These are phyloP conservation scores for Neofusicoccum kwambonambiense DNA, from an alignment of 2,329 filamentous ascomycete species.

Conservation along the genomic window DNA sequence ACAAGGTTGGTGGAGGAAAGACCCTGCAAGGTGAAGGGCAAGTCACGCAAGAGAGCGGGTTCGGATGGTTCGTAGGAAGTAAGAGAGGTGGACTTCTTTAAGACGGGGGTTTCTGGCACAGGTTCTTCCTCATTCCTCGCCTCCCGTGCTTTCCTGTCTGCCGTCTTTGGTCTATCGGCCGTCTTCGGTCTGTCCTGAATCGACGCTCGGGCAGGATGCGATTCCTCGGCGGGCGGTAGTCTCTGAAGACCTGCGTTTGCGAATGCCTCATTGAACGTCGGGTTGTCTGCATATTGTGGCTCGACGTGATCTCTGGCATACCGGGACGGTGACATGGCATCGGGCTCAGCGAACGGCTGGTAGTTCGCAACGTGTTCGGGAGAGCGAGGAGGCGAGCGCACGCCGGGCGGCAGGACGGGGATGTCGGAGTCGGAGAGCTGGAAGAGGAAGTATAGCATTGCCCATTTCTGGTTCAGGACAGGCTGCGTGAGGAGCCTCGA, in stretches of 20 bases:
- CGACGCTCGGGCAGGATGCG: conserved; percentile 23
- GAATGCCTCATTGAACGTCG: conserved; percentile 49
- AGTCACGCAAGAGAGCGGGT: conserved; percentile 57
- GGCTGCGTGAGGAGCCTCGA: conserved; percentile 85
- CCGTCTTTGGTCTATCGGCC: conserved; percentile 24
- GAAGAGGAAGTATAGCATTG: conserved; percentile 87
- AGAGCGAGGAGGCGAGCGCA: conserved; percentile 7
- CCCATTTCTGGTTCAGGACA: conserved; percentile 94
- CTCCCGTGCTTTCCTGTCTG: conserved; percentile 1
- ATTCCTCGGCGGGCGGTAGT: conserved; percentile 34
- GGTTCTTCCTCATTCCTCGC: conserved; percentile 29
- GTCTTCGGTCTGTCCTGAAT: conserved; percentile 21
- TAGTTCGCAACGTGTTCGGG: conserved; percentile 17
- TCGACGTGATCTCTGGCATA: not conserved
- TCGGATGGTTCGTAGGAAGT: conserved; percentile 40
- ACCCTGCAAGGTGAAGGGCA: conserved; percentile 91
- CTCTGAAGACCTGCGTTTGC: conserved; percentile 45
- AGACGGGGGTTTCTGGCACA: conserved; percentile 7
- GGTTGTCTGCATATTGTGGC: conserved; percentile 24
- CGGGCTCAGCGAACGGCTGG: conserved; percentile 2
- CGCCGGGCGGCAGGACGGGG: conserved; percentile 44
- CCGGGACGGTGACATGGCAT: not conserved
- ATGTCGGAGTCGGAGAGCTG: conserved; percentile 68
- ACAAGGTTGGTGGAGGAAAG: conserved; percentile 81
- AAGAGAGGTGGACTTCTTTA: conserved; percentile 9